Evolutionary conservation across 768 basidiomycete species (phyloP), one percentile per base, ranked within the genome.

Genomic region (Podaxis sp.): DNA sequence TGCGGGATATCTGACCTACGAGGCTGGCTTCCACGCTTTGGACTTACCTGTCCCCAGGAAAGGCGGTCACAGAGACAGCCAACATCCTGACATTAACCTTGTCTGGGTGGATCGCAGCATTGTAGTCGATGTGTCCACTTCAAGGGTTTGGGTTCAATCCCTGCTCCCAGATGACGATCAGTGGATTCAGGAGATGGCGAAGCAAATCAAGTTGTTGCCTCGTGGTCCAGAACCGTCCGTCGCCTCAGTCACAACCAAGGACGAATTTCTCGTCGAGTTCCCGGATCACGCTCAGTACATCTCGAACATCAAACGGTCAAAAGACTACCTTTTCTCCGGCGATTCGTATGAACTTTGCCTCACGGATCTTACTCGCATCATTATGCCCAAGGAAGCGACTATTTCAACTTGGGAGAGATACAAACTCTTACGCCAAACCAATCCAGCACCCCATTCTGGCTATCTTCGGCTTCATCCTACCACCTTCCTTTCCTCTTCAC

Each of bases 311-410:
- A 74, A 82, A 18, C 68, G 76, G 56, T 90, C 91, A 11, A 86
- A 93, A 68, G 86, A 91, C 58, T 79, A 82, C 62, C 83, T 97
- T 40, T 88, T 80, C 61, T 79, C 87, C 32, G 95, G 95, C 2
- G 90, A 97, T 69, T 92, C 92, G 2, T 98, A 98, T 73, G 95
- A 98, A 70, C 81, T 98, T 37, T 97, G 95, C 64, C 76, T 97
- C 35, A 97, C 95, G 1, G 88, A 89, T 4, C 83, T 78, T 11
- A 90, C 90, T 18, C 80, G 72, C 37, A 78, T 93, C 53, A 73
- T 78, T 10, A 67, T 86, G 46, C 80, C 81, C 35, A 71, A 74
- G 54, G 65, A 71, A 32, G 55, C 65, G 21, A 67, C 71, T 1
- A 71, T 72, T 21, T 78, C 83, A 1, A 66, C 65, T 11, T 93